These are phyloP conservation scores for Xylaria sp. DNA, from an alignment of 2,329 filamentous ascomycete species.

Conservation along the genomic window DNA sequence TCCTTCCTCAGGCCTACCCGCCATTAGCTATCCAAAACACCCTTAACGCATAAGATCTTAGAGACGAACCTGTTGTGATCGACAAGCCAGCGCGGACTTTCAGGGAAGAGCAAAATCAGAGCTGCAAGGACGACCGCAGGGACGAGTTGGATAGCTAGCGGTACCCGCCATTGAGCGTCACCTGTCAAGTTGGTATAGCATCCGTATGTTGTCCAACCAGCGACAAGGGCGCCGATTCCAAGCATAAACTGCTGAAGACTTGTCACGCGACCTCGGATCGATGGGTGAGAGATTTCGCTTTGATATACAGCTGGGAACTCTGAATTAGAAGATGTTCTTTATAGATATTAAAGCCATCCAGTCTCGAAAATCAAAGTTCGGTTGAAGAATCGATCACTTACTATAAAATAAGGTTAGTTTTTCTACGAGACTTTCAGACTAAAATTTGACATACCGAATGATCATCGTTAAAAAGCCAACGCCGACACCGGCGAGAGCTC, in stretches of 20 bases:
- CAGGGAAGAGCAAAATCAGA: constrained; percentile 76
- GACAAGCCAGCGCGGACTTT: constrained; percentile 79
- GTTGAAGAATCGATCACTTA: constrained; percentile 9
- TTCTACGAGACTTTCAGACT: neutral
- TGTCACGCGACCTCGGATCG: constrained; percentile 79
- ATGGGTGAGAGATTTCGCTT: constrained; percentile 80
- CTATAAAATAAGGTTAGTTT: constrained; percentile 22
- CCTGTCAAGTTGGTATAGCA: constrained; percentile 47
- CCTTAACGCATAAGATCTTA: neutral
- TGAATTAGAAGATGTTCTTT: constrained; percentile 16
- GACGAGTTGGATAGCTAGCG: constrained; percentile 75
- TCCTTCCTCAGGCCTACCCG: constrained; percentile 67
- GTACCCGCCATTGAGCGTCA: constrained; percentile 61
- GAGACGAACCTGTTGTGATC: constrained; percentile 63
- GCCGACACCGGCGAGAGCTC: constrained; percentile 74
- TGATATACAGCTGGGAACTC: constrained; percentile 69
- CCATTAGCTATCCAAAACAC: neutral
- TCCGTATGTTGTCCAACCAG: constrained; percentile 79
- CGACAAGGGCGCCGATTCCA: constrained; percentile 76
- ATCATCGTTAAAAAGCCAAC: constrained; percentile 58
- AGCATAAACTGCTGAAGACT: constrained; percentile 85
- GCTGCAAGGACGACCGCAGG: constrained; percentile 72
- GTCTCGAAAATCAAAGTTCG: neutral
- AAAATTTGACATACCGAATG: constrained; percentile 49
- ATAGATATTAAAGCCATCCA: neutral